These are phyloP conservation scores for Boletellus sp. DNA, from an alignment of 768 basidiomycete genomes.

Conservation along the genomic window DNA sequence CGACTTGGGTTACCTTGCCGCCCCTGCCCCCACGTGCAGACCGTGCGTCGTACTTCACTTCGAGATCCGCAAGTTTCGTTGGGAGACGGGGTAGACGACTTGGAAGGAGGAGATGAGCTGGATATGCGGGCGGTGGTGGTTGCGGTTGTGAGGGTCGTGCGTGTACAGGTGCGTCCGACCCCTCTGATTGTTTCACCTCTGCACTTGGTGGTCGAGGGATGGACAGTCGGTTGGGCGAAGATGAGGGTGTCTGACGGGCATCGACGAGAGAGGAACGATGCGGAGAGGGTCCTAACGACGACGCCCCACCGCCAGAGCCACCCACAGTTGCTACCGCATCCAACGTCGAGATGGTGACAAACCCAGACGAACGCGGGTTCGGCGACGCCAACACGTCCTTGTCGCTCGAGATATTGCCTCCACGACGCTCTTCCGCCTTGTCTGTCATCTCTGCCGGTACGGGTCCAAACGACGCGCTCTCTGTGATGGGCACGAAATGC, in stretches of 20 bases:
- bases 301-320: slow-evolving; percentile 1
- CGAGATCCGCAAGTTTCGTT: slow-evolving; percentile 40
- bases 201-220: slow-evolving; percentile 15
- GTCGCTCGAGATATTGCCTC: slow-evolving; percentile 5
- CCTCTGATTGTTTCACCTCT: slow-evolving; percentile 8
- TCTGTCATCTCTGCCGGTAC: slow-evolving; percentile 7
- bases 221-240: neutral
- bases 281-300: slow-evolving; percentile 11
- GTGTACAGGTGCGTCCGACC: neutral
- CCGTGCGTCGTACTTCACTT: slow-evolving; percentile 66
- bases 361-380: slow-evolving; percentile 75
- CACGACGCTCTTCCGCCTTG: slow-evolving; percentile 4
- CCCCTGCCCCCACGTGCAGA: slow-evolving; percentile 77
- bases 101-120: slow-evolving; percentile 14
- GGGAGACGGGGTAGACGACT: slow-evolving; percentile 34
- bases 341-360: slow-evolving; percentile 60
- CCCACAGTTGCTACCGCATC: slow-evolving; percentile 25
- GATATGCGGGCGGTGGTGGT: neutral
- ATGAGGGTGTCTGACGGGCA: slow-evolving; percentile 5
- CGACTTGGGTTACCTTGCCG: slow-evolving; percentile 68
- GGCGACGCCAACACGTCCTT: slow-evolving; percentile 39
- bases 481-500: slow-evolving; percentile 26
- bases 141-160: neutral
- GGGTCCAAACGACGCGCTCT: slow-evolving; percentile 22
- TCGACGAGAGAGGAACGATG: slow-evolving; percentile 24